Base-by-base conservation (phyloP, 352 stramenopile genomes). In the Pythium phragmiticola region DNA sequence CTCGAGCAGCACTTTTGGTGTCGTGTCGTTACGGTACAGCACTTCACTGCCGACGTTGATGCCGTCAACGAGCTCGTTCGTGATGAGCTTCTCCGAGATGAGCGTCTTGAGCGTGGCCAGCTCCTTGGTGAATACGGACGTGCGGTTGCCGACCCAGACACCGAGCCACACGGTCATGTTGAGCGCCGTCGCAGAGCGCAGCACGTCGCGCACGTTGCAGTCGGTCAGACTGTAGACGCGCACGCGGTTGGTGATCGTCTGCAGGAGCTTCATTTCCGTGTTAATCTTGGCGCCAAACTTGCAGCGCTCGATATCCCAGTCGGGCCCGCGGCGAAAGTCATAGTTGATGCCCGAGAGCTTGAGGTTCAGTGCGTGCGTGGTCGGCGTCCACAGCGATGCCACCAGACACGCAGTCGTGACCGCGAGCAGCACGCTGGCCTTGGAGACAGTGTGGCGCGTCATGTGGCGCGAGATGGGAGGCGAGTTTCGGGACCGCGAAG, bases 291-390 rank as follows among this genome's bases (percentile, higher is more conserved):
- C 36, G n/a, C 63, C 46, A 36, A 49, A 56, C 72, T 94, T 94
- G 83, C 85, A 94, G 64, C 87, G 87, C 63, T 70, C 66, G 4
- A 74, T 6, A 54, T 88, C 85, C 82, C 82, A 94, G 82, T 94
- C 85, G 0, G 85, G 57, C 23, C 82, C 82, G 37, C 86, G 80
- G 37, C 85, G 85, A 55, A 90, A 66, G 70, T 94, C 84, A 72
- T 94, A 94, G 74, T 94, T 94, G 69, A 94, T 70, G 7, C 85
- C 85, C 54, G 87, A 88, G 57, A 94, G 77, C 68, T 82, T 75
- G 72, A 89, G 70, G 71, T 92, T 82, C 50, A 94, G 72, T 60
- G 81, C 82, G 26, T 55, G 52, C 12, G 80, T 23, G 2, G 78
- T 41, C 0, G 68, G 60, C 41, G 58, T 36, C 30, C 61, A 70